A percentile compares a stretch with the other conserved stretches of the same genome.
Conservation (phyloP, 192 early-diverging fungal genomes). For the Phycomyces blakesleeanus region DNA sequence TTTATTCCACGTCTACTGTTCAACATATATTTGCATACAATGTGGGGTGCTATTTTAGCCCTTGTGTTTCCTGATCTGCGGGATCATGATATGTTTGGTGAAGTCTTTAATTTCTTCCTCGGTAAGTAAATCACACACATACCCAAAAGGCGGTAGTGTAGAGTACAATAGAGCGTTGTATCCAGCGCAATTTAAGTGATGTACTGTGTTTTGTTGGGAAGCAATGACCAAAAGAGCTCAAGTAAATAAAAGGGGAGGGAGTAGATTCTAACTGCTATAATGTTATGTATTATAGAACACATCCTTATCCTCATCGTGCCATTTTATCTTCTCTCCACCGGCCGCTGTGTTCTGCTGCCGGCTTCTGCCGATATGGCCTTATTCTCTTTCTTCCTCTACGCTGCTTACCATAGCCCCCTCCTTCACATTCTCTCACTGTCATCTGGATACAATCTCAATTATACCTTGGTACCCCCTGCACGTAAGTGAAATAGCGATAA, state of each 20-base stretch:
- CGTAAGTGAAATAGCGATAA: slow-evolving; percentile 32
- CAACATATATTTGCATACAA: slow-evolving; percentile 51
- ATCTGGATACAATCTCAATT: slow-evolving; percentile 50
- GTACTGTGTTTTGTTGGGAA: no score
- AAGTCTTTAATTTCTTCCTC: slow-evolving; percentile 49
- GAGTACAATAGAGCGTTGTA: no score
- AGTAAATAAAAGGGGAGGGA: no score
- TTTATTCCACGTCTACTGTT: slow-evolving; percentile 39
- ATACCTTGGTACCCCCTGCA: slow-evolving; percentile 48
- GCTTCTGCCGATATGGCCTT: slow-evolving; percentile 41
- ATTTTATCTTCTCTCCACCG: slow-evolving; percentile 44
- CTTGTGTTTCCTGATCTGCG: slow-evolving; percentile 48
- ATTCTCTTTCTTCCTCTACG: slow-evolving; percentile 49
- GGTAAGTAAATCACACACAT: slow-evolving; percentile 39
- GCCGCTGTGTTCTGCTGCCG: slow-evolving; percentile 49
- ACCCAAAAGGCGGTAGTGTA: no score
- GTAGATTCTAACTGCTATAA: no score
- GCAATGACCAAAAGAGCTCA: no score
- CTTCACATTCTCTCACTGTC: slow-evolving; percentile 39
- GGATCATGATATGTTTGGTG: slow-evolving; percentile 45
- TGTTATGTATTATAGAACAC: slow-evolving; percentile 41
- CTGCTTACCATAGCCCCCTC: slow-evolving; percentile 47
- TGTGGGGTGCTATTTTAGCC: slow-evolving; percentile 48
- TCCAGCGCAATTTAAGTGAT: no score
- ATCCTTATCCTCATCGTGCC: slow-evolving; percentile 39